Conservation (phyloP, 805 yeast genomes). For the Hanseniaspora mollemarum region DNA sequence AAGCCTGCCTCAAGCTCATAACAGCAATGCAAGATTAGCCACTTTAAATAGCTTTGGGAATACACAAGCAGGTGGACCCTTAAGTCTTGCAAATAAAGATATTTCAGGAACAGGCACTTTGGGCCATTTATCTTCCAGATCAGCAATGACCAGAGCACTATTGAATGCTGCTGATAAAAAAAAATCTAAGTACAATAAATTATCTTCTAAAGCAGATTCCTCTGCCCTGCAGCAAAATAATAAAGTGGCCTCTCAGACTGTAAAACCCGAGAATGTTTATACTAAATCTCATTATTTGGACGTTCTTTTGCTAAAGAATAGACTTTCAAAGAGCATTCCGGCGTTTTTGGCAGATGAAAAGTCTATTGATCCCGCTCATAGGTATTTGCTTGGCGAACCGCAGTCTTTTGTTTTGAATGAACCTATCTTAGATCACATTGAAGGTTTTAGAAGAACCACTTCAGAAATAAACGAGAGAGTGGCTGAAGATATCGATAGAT, state of each 20-base stretch:
- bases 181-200: conserved; percentile 3
- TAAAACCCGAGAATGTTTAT: background rate
- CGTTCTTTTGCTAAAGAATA: conserved; percentile 3
- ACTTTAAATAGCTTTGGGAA: background rate
- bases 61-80: background rate
- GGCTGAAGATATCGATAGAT: background rate
- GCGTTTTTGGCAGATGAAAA: background rate
- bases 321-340: background rate
- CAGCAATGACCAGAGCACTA: conserved; percentile 7
- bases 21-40: background rate
- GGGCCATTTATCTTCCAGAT: background rate
- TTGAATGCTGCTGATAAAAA: conserved; percentile 1
- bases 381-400: background rate
- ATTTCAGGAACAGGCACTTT: background rate
- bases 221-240: background rate
- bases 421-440: conserved; percentile 6
- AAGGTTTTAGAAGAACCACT: conserved; percentile 13
- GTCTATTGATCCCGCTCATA: background rate
- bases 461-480: conserved; percentile 2
- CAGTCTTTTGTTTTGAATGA: conserved; percentile 10
- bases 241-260: background rate
- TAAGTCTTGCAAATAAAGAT: background rate
- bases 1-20: background rate
- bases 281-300: conserved; percentile 11
- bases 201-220: background rate